phyloP scores from a whole-genome alignment of 768 basidiomycete genomes.

The Tricholoma bakamatsutake region DNA sequence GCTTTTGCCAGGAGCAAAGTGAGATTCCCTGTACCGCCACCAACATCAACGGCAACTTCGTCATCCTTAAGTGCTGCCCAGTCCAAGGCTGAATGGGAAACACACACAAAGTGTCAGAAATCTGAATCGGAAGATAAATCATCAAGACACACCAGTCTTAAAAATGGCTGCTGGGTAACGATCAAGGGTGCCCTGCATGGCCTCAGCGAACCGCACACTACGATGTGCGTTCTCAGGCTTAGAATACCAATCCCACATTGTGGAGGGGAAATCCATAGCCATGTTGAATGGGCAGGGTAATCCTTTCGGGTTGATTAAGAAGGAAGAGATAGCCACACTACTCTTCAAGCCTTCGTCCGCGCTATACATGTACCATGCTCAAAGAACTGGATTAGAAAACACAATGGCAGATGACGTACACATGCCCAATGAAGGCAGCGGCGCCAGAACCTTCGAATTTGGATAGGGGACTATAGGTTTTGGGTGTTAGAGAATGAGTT shows the following conservation, averaged over 20 bases:
- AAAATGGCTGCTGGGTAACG: slow-evolving; percentile 16
- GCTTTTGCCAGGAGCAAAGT: slow-evolving; percentile 23
- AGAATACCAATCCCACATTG: slow-evolving; percentile 27
- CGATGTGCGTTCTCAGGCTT: slow-evolving; percentile 23
- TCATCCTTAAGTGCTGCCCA: slow-evolving; percentile 12
- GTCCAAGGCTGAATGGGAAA: slow-evolving; percentile 12
- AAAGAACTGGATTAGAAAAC: not conserved
- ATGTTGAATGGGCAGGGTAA: slow-evolving; percentile 19
- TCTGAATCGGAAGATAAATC: not conserved
- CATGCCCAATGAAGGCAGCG: slow-evolving; percentile 12
- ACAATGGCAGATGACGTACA: slow-evolving; percentile 5
- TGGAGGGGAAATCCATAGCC: slow-evolving; percentile 17
- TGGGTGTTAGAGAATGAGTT: not conserved
- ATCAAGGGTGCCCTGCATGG: slow-evolving; percentile 17
- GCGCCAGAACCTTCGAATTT: slow-evolving; percentile 14
- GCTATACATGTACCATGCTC: slow-evolving; percentile 5
- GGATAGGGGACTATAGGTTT: slow-evolving; percentile 11
- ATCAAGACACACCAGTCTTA: slow-evolving; percentile 10
- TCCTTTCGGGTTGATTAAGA: slow-evolving; percentile 14
- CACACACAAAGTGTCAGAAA: not conserved
- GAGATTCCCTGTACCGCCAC: slow-evolving; percentile 28
- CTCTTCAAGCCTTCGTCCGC: slow-evolving; percentile 18
- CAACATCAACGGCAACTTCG: slow-evolving; percentile 27
- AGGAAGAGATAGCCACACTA: slow-evolving; percentile 12
- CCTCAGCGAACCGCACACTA: slow-evolving; percentile 22